A percentile compares a stretch with the other conserved stretches of the same genome.
Conservation (phyloP, 805 yeast genomes). For the Lipomyces starkeyi region DNA sequence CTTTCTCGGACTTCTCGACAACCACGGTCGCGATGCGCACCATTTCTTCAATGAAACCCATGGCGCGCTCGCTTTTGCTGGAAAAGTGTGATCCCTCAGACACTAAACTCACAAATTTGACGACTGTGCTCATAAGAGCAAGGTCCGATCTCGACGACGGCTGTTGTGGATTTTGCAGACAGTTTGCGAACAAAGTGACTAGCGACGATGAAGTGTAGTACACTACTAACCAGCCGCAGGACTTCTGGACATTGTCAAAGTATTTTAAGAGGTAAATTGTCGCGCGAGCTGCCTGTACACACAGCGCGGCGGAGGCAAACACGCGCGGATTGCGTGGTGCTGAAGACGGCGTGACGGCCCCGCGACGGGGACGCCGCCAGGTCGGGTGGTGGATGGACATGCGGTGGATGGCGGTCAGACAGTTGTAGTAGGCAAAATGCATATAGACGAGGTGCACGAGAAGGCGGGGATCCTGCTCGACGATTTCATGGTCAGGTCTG, state of each 20-base stretch:
- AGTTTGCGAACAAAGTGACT: slow-evolving; percentile 36
- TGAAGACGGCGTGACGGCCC: background rate
- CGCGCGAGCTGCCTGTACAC: slow-evolving; percentile 41
- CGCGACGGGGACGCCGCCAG: slow-evolving; percentile 19
- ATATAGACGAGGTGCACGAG: slow-evolving; percentile 28
- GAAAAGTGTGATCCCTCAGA: background rate
- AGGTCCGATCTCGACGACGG: slow-evolving; percentile 37
- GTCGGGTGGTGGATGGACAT: slow-evolving; percentile 38
- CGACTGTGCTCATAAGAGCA: slow-evolving; percentile 32
- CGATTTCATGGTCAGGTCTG: slow-evolving; percentile 39
- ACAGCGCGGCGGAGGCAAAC: slow-evolving; percentile 39
- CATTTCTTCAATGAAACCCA: slow-evolving; percentile 11
- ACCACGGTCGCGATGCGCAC: slow-evolving; percentile 14
- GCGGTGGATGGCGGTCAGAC: slow-evolving; percentile 37
- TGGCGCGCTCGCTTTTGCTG: background rate
- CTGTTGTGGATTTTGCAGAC: slow-evolving; percentile 38
- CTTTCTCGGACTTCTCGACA: slow-evolving; percentile 23
- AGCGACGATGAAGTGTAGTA: slow-evolving; percentile 30
- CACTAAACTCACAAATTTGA: slow-evolving; percentile 21
- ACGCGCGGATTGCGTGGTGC: slow-evolving; percentile 38
- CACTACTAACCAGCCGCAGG: slow-evolving; percentile 33
- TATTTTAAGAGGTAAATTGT: slow-evolving; percentile 32
- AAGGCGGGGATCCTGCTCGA: slow-evolving; percentile 22
- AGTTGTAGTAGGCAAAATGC: slow-evolving; percentile 36
- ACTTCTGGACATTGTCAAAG: slow-evolving; percentile 21